A percentile compares a stretch with the other conserved stretches of the same genome.
Conservation (phyloP, 768 basidiomycete species). For the Lentinula sp. region DNA sequence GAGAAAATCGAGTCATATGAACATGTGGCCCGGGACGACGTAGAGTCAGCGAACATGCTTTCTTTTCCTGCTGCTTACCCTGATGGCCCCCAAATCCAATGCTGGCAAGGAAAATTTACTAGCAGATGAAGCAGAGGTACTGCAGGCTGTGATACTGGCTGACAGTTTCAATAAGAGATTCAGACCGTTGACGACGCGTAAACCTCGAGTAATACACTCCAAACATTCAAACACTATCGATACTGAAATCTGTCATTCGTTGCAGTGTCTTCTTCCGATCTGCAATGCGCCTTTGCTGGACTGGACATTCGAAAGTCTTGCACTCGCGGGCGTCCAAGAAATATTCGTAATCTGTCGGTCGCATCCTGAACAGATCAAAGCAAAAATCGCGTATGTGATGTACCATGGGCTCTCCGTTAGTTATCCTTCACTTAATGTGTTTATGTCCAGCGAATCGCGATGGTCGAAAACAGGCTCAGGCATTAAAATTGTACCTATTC, state of each 20-base stretch:
- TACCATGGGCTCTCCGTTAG: neutral
- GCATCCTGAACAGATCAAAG: conserved; percentile 80
- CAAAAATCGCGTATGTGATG: conserved; percentile 68
- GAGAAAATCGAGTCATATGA: too few species aligned
- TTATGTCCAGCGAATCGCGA: conserved; percentile 58
- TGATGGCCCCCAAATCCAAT: conserved; percentile 64
- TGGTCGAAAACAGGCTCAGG: conserved; percentile 79
- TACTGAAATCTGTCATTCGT: conserved; percentile 8
- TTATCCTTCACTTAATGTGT: conserved; percentile 5
- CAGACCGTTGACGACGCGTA: conserved; percentile 79
- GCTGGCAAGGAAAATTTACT: conserved; percentile 58
- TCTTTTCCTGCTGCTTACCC: neutral
- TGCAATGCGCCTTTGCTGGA: conserved; percentile 91
- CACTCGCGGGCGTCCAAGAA: conserved; percentile 93
- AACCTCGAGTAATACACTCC: conserved; percentile 65
- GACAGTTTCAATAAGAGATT: conserved; percentile 96
- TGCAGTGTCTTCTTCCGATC: conserved; percentile 84
- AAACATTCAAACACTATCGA: neutral
- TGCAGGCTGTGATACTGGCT: conserved; percentile 93
- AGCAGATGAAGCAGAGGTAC: conserved; percentile 73
- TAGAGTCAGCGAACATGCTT: neutral
- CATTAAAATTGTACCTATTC: conserved; percentile 78
- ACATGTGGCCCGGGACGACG: too few species aligned
- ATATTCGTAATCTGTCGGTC: conserved; percentile 94
- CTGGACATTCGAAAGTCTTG: conserved; percentile 95